Percentiles rank a stretch among this genome's conserved stretches.
Conservation (phyloP, 352 stramenopile species). For the Phytopythium boreale region DNA sequence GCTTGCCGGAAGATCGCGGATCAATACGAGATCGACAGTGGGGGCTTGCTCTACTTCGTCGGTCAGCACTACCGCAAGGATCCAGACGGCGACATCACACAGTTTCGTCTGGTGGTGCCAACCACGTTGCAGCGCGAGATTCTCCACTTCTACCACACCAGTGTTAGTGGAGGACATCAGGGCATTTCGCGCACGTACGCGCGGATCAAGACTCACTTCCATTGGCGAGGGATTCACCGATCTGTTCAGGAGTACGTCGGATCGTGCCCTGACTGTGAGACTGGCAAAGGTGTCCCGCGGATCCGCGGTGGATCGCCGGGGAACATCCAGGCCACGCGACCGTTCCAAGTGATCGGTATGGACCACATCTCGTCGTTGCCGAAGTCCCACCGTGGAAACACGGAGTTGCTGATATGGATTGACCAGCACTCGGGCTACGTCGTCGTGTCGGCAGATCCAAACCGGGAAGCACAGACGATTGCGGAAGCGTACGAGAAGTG, state of each 20-base stretch:
- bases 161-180: conserved; percentile 12
- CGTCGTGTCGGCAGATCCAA: not conserved
- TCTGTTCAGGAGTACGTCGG: conserved; percentile 6
- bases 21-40: not conserved
- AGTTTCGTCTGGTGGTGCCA: conserved; percentile 9
- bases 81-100: not conserved
- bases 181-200: conserved; percentile 7
- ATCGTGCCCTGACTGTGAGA: not conserved
- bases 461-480: not conserved
- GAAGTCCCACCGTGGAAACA: conserved; percentile 8
- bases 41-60: conserved; percentile 2
- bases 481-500: not conserved
- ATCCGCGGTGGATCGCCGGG: conserved; percentile 9
- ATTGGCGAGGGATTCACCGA: conserved; percentile 4
- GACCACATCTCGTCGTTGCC: conserved; percentile 15
- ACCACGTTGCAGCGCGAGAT: conserved; percentile 6
- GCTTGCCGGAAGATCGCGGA: not conserved
- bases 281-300: not conserved
- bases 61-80: not conserved
- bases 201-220: conserved; percentile 1
- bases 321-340: conserved; percentile 10
- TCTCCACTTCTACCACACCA: conserved; percentile 11
- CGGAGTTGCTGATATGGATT: conserved; percentile 4
- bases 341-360: conserved; percentile 12
- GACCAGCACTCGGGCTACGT: conserved; percentile 2